Base-by-base conservation (phyloP, 1,284 basidiomycete species). In the Erythrobasidium hasegawianum region DNA sequence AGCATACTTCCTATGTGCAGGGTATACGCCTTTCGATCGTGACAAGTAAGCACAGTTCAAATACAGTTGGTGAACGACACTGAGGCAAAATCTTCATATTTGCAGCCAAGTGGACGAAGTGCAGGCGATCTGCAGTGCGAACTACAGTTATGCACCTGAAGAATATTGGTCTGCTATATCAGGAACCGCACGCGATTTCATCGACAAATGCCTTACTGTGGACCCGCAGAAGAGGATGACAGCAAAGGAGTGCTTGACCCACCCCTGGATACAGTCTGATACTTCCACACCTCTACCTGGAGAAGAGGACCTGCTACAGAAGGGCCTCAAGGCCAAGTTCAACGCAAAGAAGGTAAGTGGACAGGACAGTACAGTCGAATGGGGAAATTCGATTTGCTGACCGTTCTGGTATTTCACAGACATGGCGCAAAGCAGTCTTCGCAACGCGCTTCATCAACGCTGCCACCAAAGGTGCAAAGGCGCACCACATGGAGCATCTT, bases 81-180 rank as follows among this genome's bases (percentile, higher is more conserved):
- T n/a, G n/a, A n/a, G n/a, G n/a, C n/a, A n/a, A n/a, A n/a, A n/a
- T n/a, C n/a, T n/a, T n/a, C n/a, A n/a, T n/a, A n/a, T n/a, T n/a
- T n/a, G 5, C 18, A 70, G 65, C 60, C 72, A 75, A 56, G 70
- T 71, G 24, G 73, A 75, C 45, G 74, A 76, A 64, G 75, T 76
- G 24, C 86, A 93, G 75, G 93, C 93, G 16, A 96, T 96, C 80
- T 86, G 92, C 68, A 84, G 84, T 1, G 93, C 91, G 20, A 89
- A 94, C 78, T 96, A 90, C 80, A 87, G 86, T 75, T 96, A 95
- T 75, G 90, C 91, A 78, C 92, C 92, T 8, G 70, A 69, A 27
- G 75, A 76, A 67, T 76, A 76, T 66, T 54, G 40, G 57, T 57
- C 38, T 54, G 43, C 53, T 55, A 64, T 92, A 3, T 89, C 88